Conservation (phyloP, 2,329 filamentous ascomycete genomes). For the Chrysosporium keratinophilum region DNA sequence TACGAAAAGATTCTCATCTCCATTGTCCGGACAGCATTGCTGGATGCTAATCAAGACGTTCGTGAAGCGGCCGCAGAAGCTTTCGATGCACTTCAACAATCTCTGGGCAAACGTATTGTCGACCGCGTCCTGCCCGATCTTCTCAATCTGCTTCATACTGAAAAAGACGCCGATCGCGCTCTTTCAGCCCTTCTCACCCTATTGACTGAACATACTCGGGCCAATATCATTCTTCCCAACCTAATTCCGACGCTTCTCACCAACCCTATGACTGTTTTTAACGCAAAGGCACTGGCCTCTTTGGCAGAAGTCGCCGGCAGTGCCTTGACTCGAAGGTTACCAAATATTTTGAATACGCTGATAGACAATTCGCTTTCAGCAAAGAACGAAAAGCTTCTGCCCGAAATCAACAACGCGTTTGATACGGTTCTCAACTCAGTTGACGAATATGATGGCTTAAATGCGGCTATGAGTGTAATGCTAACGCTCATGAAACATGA, state of each 20-base stretch:
- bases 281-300: slow-evolving; percentile 86
- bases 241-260: slow-evolving; percentile 87
- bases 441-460: slow-evolving; percentile 91
- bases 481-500: slow-evolving; percentile 81
- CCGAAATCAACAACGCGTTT: slow-evolving; percentile 69
- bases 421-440: slow-evolving; percentile 85
- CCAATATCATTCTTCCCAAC: slow-evolving; percentile 93
- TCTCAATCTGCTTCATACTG: slow-evolving; percentile 74
- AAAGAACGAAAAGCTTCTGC: slow-evolving; percentile 61
- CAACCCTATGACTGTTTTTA: slow-evolving; percentile 85
- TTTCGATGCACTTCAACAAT: slow-evolving; percentile 88
- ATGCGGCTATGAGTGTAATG: slow-evolving; percentile 90
- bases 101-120: slow-evolving; percentile 85
- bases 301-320: slow-evolving; percentile 81
- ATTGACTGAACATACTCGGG: slow-evolving; percentile 83
- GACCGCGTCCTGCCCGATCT: slow-evolving; percentile 92
- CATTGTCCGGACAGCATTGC: slow-evolving; percentile 83
- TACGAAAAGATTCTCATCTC: slow-evolving; percentile 93
- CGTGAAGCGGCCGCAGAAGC: slow-evolving; percentile 93
- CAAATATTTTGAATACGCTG: slow-evolving; percentile 81
- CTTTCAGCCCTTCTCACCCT: slow-evolving; percentile 85
- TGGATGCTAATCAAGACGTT: slow-evolving; percentile 80
- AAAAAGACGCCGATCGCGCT: slow-evolving; percentile 82
- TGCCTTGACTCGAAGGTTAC: slow-evolving; percentile 81
- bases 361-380: slow-evolving; percentile 78